Evolutionary conservation across 345 rosid genomes (phyloP).

Genomic region (Lepidium didymum): DNA sequence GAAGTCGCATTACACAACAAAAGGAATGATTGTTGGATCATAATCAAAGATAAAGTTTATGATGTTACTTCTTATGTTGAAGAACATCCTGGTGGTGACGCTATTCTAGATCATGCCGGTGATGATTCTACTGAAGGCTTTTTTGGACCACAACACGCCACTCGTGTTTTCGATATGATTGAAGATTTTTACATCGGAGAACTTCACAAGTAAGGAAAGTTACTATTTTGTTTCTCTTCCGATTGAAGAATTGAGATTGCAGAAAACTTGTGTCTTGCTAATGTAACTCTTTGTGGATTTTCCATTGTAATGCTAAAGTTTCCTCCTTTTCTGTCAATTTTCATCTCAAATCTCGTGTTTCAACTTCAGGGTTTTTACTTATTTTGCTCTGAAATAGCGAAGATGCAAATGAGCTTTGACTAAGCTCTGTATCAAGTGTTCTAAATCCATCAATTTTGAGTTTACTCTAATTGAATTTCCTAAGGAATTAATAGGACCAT

Average conservation of each 20-base stretch:
- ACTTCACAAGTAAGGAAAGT: slow-evolving; percentile 25
- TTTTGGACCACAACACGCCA: slow-evolving; percentile 86
- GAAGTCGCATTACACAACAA: slow-evolving; percentile 64
- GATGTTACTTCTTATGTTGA: slow-evolving; percentile 90
- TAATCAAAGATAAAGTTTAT: slow-evolving; percentile 71
- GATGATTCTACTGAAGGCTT: slow-evolving; percentile 92
- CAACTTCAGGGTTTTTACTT: not conserved
- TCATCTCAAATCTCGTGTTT: not conserved
- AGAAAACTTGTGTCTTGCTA: not conserved
- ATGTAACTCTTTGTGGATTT: not conserved
- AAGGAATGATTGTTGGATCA: slow-evolving; percentile 87
- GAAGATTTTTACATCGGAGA: slow-evolving; percentile 76
- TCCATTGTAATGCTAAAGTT: slow-evolving; percentile 1
- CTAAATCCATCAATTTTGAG: not conserved
- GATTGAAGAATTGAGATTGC: not conserved
- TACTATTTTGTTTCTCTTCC: not conserved
- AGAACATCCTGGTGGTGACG: slow-evolving; percentile 96
- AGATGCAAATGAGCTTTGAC: not conserved
- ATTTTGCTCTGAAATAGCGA: not conserved
- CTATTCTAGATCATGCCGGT: slow-evolving; percentile 84
- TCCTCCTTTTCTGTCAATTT: not conserved
- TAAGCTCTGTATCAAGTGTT: not conserved
- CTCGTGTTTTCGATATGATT: slow-evolving; percentile 73
- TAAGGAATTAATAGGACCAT: not conserved
- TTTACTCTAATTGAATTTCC: not conserved